phyloP scores from a whole-genome alignment of 2,329 filamentous ascomycete genomes.

The Penicillium sp. region DNA sequence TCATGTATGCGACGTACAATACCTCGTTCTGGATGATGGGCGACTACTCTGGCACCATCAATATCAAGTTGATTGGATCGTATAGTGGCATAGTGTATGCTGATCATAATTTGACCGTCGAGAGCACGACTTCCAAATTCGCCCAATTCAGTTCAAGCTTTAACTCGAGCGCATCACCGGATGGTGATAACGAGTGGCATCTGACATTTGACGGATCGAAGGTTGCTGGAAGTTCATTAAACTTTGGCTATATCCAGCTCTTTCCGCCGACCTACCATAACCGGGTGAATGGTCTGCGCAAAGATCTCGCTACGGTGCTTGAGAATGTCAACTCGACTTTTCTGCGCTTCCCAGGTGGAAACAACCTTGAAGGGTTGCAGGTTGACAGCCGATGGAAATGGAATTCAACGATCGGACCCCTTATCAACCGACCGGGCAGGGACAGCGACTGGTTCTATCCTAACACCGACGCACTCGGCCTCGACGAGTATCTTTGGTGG shows the following conservation, averaged over 20 bases:
- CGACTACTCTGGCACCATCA: conserved; percentile 29
- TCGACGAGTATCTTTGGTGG: conserved; percentile 63
- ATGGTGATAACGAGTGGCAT: conserved; percentile 34
- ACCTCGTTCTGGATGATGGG: conserved; percentile 38
- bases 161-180: conserved; percentile 22
- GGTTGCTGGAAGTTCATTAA: conserved; percentile 23
- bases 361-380: conserved; percentile 53
- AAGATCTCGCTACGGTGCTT: conserved; percentile 58
- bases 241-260: conserved; percentile 31
- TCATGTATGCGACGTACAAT: conserved; percentile 30
- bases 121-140: conserved; percentile 23
- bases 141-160: conserved; percentile 27
- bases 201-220: conserved; percentile 29
- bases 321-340: conserved; percentile 58
- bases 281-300: conserved; percentile 56
- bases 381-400: conserved; percentile 41
- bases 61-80: conserved; percentile 30
- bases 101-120: conserved; percentile 30
- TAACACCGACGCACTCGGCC: conserved; percentile 63
- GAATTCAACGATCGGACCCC: conserved; percentile 47
- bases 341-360: conserved; percentile 67
- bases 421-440: conserved; percentile 55
- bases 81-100: conserved; percentile 28
- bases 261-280: conserved; percentile 32
- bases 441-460: conserved; percentile 61